These are phyloP conservation scores for Verticillium nonalfalfae DNA, from an alignment of 2,329 filamentous ascomycete species.

Conservation along the genomic window DNA sequence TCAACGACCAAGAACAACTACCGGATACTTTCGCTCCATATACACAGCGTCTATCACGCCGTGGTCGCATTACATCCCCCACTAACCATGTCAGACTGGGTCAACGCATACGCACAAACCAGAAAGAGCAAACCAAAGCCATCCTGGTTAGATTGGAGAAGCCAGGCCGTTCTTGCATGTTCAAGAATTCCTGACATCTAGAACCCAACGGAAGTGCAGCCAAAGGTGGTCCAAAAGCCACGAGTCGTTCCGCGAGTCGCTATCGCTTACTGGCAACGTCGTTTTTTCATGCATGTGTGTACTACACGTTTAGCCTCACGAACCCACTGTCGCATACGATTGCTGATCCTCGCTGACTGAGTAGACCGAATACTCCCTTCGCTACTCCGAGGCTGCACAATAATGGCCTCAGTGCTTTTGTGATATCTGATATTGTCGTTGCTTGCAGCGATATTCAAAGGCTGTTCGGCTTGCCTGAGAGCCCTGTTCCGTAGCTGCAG, in stretches of 20 bases:
- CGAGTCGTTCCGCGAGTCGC: background rate
- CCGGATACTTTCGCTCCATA: background rate
- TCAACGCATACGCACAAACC: background rate
- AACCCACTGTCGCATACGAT: background rate
- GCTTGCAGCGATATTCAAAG: background rate
- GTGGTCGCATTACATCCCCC: background rate
- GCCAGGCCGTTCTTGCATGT: background rate
- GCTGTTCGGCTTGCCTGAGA: background rate
- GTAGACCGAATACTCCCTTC: background rate
- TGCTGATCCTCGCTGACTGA: background rate
- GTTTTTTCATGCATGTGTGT: background rate
- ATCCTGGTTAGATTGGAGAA: background rate
- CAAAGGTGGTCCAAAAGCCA: background rate
- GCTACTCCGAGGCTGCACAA: background rate
- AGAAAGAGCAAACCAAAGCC: background rate
- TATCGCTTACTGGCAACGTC: background rate
- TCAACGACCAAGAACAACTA: background rate
- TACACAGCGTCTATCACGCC: background rate
- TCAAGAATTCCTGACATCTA: background rate
- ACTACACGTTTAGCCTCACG: background rate
- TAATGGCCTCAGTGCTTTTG: background rate
- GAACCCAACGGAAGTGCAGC: background rate
- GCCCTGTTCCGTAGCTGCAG: slow-evolving; percentile 4
- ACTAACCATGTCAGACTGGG: background rate
- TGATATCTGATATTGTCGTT: background rate